Percentiles rank a stretch among this genome's conserved stretches.
Conservation (phyloP, 139 green algal genomes). For the Coccomyxa sp. region DNA sequence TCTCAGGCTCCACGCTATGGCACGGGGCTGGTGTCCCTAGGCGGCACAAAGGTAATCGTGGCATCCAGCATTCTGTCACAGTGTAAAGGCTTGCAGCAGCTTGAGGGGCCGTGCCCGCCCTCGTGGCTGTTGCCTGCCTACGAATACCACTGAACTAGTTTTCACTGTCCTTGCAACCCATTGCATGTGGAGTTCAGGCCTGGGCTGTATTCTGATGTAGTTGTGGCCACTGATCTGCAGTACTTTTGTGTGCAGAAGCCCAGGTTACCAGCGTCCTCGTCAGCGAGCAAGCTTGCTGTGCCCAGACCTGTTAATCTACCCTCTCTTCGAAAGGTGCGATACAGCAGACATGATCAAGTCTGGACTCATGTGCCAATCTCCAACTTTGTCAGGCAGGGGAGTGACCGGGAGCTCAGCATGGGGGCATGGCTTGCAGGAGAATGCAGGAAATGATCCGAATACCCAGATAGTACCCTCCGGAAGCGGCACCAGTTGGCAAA, state of each 20-base stretch:
- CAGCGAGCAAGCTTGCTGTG: constrained; percentile 60
- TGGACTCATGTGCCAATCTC: too few relatives aligned
- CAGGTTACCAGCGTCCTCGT: not conserved
- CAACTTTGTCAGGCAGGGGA: too few relatives aligned
- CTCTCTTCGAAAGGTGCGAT: constrained; percentile 68
- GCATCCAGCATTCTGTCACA: too few relatives aligned
- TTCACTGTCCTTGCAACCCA: too few relatives aligned
- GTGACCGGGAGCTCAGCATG: too few relatives aligned
- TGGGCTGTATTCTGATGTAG: not conserved
- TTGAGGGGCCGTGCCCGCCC: too few relatives aligned
- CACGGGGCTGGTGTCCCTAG: constrained; percentile 5
- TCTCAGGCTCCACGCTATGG: not conserved
- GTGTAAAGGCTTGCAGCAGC: too few relatives aligned
- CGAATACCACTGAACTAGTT: too few relatives aligned
- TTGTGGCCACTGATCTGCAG: constrained; percentile 7
- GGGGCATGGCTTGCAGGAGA: constrained; percentile 65
- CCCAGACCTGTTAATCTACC: constrained; percentile 80
- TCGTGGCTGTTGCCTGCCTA: too few relatives aligned
- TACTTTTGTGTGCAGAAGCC: not conserved
- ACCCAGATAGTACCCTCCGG: constrained; percentile 63
- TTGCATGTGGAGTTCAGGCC: too few relatives aligned
- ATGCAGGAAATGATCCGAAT: constrained; percentile 67
- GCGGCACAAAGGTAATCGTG: constrained; percentile 6
- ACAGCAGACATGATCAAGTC: too few relatives aligned
- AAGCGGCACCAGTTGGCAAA: constrained; percentile 41